Evolutionary conservation across 208 protist genomes (phyloP), one percentile per base, ranked within the genome.

Genomic region (Herpetomonas muscarum): DNA sequence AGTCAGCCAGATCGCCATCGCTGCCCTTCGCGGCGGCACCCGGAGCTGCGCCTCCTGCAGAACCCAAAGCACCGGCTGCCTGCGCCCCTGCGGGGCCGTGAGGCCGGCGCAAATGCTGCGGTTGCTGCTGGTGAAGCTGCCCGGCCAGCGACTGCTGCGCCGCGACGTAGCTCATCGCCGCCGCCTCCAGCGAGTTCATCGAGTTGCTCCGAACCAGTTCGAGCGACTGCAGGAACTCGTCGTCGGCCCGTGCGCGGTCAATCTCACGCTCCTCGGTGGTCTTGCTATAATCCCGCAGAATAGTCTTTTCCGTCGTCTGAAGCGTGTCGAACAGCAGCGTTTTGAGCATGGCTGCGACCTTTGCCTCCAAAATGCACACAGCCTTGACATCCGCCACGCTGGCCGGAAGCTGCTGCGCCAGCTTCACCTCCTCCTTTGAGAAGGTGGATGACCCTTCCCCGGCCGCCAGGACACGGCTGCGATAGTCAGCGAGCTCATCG

Each of bases 231-330:
- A 73, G 28, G 55, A 94, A 94, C 55, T 88, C 81, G 30, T 74
- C 49, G n/a, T 90, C 69, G 9, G 70, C 67, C 28, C 64, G 64
- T 30, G 56, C 61, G 7, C 79, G 76, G 53, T 92, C 85, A 31
- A 61, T 64, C 52, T 92, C 85, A 21, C 92, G 47, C 59, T 94
- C 88, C 64, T 94, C 88, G 28, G 72, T 61, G 13, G 88, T 94
- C 32, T 83, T 81, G 52, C 85, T 87, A 54, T 83, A 84, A 56
- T 90, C 82, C n/a, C 85, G 81, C 55, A 87, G 54, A 30, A 92
- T 63, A 2, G 62, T 61, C 50, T 76, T 74, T 49, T 88, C 77
- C 7, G 88, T 92, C 39, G 76, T 64, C 47, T 86, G 64, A n/a
- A 86, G 59, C 1, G 63, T 65, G 15, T 71, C 74, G 64, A 88